Conservation (phyloP, 495 filamentous ascomycete species). For the Paragyromitra xinjiangensis region DNA sequence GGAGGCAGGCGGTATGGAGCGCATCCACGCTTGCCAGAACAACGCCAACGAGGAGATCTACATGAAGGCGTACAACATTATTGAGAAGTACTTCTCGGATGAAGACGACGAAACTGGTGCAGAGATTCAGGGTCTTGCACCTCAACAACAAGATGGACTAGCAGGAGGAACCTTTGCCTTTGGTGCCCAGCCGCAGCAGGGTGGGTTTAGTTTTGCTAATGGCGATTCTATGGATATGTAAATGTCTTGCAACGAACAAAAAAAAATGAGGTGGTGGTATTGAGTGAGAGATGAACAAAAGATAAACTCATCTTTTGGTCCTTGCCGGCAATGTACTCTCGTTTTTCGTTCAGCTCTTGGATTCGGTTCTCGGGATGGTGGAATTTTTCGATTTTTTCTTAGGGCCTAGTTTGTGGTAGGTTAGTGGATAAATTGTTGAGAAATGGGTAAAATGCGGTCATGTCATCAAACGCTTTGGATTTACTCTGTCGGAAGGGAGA, state of each 20-base stretch:
- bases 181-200: slow-evolving; percentile 77
- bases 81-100: slow-evolving; percentile 99
- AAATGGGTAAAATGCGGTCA: slow-evolving; percentile 30
- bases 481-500: slow-evolving; percentile 16
- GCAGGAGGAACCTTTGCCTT: slow-evolving; percentile 81
- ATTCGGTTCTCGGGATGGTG: slow-evolving; percentile 38
- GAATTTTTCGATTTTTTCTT: slow-evolving; percentile 22
- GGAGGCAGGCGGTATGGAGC: slow-evolving; percentile 99
- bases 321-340: slow-evolving; percentile 35
- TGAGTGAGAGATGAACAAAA: slow-evolving; percentile 27
- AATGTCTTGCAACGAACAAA: slow-evolving; percentile 54
- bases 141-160: slow-evolving; percentile 61
- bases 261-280: slow-evolving; percentile 2
- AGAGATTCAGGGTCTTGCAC: slow-evolving; percentile 68
- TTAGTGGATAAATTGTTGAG: slow-evolving; percentile 11
- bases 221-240: slow-evolving; percentile 99
- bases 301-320: slow-evolving; percentile 9
- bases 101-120: slow-evolving; percentile 80
- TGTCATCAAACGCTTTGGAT: slow-evolving; percentile 39
- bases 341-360: slow-evolving; percentile 37
- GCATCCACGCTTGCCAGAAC: slow-evolving; percentile 99
- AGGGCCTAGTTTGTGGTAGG: slow-evolving; percentile 16
- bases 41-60: slow-evolving; percentile 99
- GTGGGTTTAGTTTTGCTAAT: slow-evolving; percentile 92
- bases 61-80: slow-evolving; percentile 99